A percentile compares a stretch with the other conserved stretches of the same genome.
These are phyloP conservation scores for Rhynchospora tenuis DNA, from an alignment of 176 grass and related monocot genomes.

Conservation along the genomic window DNA sequence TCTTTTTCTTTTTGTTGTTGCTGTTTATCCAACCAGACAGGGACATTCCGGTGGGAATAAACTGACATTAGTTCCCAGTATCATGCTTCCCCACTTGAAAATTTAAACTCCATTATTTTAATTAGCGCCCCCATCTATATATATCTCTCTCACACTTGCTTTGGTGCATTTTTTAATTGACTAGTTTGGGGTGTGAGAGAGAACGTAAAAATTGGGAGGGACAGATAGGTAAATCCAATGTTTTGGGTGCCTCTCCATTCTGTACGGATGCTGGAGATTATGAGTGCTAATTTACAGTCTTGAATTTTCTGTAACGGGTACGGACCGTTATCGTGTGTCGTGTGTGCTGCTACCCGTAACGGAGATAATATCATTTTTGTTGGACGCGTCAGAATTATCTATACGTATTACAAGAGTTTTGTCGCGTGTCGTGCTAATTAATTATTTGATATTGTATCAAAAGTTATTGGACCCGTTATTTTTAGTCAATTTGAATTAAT, in stretches of 20 bases:
- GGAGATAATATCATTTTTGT: not conserved
- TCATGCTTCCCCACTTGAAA: conserved; percentile 8
- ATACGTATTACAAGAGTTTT: not conserved
- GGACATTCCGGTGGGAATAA: conserved; percentile 32
- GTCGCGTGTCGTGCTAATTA: not conserved
- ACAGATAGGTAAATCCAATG: conserved; percentile 7
- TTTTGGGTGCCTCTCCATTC: not conserved
- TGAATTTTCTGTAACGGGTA: not conserved
- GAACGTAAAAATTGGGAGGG: not conserved
- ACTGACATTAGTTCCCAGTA: conserved; percentile 18
- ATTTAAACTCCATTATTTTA: not conserved
- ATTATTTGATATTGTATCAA: not conserved
- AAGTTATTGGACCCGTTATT: not conserved
- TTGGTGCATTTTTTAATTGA: not conserved
- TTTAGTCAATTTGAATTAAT: not conserved
- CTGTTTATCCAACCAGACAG: conserved; percentile 23
- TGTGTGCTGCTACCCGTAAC: not conserved
- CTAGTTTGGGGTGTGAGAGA: not conserved
- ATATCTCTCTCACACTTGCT: not conserved
- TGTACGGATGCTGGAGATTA: conserved; percentile 13
- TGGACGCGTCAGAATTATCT: not conserved
- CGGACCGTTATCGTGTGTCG: not conserved
- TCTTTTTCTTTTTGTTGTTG: not conserved
- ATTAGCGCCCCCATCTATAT: not conserved
- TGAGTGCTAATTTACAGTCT: not conserved